phyloP scores from a whole-genome alignment of 176 grass and related monocot genomes.

The Echinochloa phyllopogon region DNA sequence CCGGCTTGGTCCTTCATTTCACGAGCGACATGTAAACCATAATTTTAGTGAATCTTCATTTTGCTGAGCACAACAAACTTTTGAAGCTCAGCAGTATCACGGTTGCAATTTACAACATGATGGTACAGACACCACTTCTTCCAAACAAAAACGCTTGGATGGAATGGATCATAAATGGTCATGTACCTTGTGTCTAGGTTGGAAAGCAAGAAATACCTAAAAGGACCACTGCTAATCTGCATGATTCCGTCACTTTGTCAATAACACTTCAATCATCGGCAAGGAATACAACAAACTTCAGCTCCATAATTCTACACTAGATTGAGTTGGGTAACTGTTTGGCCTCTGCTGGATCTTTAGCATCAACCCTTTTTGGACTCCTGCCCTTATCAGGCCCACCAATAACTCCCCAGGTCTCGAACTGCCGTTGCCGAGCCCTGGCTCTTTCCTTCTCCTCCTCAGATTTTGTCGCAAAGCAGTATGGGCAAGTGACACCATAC shows the following conservation, averaged over 20 bases:
- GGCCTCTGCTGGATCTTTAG: neutral
- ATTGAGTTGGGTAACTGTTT: conserved; percentile 32
- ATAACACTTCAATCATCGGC: neutral
- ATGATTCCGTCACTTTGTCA: neutral
- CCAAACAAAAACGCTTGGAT: neutral
- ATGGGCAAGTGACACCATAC: conserved; percentile 81
- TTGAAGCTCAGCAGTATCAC: neutral
- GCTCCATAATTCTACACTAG: neutral
- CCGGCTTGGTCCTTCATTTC: neutral
- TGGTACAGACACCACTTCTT: conserved; percentile 1
- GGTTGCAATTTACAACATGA: conserved; percentile 25
- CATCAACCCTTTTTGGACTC: conserved; percentile 28
- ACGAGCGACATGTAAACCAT: neutral
- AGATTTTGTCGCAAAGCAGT: conserved; percentile 74
- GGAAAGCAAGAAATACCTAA: neutral
- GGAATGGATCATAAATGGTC: neutral
- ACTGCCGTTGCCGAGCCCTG: conserved; percentile 80
- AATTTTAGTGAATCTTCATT: neutral
- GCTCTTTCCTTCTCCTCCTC: conserved; percentile 85
- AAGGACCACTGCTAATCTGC: neutral
- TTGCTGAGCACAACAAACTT: neutral
- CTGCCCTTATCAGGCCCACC: conserved; percentile 90
- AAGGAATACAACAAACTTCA: neutral
- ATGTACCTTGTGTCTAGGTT: neutral
- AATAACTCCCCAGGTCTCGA: conserved; percentile 80